phyloP scores from a whole-genome alignment of 2,329 filamentous ascomycete species.

The Talaromyces sp. region DNA sequence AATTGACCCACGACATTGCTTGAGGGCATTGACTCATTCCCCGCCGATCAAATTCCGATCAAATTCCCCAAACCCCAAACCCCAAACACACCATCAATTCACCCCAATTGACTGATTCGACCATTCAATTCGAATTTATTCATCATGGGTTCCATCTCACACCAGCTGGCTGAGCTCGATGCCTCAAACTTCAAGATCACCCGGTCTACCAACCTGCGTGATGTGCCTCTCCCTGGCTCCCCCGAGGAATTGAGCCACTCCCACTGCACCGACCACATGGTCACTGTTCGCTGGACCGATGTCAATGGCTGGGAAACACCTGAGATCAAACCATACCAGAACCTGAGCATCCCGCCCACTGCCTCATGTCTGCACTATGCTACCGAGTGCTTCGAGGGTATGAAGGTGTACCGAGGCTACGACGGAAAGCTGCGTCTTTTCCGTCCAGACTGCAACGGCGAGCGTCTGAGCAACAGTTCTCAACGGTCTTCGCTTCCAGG shows the following conservation, averaged over 20 bases:
- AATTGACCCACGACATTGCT: neutral
- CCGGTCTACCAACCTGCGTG: slow-evolving; percentile 36
- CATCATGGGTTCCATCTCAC: slow-evolving; percentile 37
- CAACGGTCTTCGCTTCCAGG: slow-evolving; percentile 72
- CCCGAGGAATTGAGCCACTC: slow-evolving; percentile 44
- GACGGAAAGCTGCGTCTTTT: slow-evolving; percentile 76
- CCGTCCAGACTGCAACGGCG: slow-evolving; percentile 73
- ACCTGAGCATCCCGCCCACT: slow-evolving; percentile 76
- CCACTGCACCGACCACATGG: slow-evolving; percentile 82
- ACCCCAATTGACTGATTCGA: neutral
- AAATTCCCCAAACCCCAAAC: neutral
- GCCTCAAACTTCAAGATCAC: slow-evolving; percentile 45
- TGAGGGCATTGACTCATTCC: neutral
- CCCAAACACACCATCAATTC: too few species aligned
- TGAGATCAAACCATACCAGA: slow-evolving; percentile 74
- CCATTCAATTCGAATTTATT: neutral
- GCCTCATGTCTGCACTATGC: slow-evolving; percentile 85
- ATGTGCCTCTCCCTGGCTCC: slow-evolving; percentile 43
- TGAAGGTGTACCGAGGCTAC: slow-evolving; percentile 70
- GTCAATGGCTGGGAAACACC: slow-evolving; percentile 72
- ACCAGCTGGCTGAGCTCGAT: slow-evolving; percentile 39
- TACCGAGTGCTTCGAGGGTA: slow-evolving; percentile 87
- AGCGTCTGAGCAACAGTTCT: slow-evolving; percentile 60
- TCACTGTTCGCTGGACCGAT: slow-evolving; percentile 69
- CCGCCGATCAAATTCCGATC: neutral